Percentiles rank a stretch among this genome's conserved stretches.
phyloP scores from a whole-genome alignment of 495 filamentous ascomycete species.

The Tetracladium setigerum region DNA sequence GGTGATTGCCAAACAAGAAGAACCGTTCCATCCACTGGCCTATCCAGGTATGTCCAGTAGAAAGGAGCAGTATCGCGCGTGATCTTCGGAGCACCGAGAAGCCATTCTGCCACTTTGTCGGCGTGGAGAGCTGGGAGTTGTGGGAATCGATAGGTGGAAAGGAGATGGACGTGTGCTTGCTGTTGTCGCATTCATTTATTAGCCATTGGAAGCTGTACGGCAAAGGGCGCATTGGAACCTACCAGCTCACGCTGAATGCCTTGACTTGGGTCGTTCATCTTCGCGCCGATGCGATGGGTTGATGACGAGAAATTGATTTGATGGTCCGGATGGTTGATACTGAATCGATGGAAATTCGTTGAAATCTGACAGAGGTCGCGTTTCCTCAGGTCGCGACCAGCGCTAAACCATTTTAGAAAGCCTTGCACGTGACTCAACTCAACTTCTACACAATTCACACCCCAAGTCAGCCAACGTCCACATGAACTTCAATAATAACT shows the following conservation, averaged over 20 bases:
- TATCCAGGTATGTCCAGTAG: conserved; percentile 85
- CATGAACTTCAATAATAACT: too few relatives aligned
- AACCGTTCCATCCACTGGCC: conserved; percentile 70
- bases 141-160: conserved; percentile 71
- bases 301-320: too few relatives aligned
- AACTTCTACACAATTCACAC: too few relatives aligned
- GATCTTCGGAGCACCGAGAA: conserved; percentile 72
- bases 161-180: conserved; percentile 81
- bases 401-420: too few relatives aligned
- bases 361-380: too few relatives aligned
- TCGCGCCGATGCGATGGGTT: background rate
- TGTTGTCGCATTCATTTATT: conserved; percentile 23
- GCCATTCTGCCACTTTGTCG: conserved; percentile 65
- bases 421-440: too few relatives aligned
- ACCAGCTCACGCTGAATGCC: conserved; percentile 58
- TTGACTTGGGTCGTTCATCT: conserved; percentile 58
- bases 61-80: conserved; percentile 69
- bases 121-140: conserved; percentile 55
- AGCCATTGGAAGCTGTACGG: background rate
- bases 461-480: too few relatives aligned
- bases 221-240: conserved; percentile 19
- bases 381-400: too few relatives aligned
- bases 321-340: too few relatives aligned
- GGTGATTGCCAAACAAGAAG: conserved; percentile 83
- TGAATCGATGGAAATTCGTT: too few relatives aligned